Percentiles rank a stretch among this genome's conserved stretches.
phyloP scores from a whole-genome alignment of 306 rosid genomes.

The Quercus glauca region DNA sequence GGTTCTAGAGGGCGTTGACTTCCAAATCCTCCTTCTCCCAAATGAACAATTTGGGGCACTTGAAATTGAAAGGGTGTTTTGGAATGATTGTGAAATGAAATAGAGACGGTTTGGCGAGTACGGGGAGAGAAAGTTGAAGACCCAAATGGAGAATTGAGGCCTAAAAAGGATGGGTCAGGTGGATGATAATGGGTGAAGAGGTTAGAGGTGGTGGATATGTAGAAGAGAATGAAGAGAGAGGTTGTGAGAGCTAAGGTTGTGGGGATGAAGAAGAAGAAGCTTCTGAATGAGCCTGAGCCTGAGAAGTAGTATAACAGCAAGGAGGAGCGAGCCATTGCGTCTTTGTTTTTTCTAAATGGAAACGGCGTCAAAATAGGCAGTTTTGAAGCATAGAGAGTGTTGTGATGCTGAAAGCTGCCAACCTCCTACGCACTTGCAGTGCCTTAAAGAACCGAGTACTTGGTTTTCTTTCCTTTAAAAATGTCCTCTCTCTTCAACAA shows the following conservation, averaged over 20 bases:
- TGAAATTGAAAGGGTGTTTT: background rate
- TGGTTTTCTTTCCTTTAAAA: no score
- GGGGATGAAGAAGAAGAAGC: slow-evolving; percentile 50
- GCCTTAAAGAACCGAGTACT: no score
- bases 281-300: slow-evolving; percentile 19
- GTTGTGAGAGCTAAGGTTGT: slow-evolving; percentile 49
- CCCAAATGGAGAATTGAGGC: slow-evolving; percentile 5
- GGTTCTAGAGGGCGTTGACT: slow-evolving; percentile 32
- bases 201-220: slow-evolving; percentile 48
- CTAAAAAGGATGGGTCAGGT: slow-evolving; percentile 14
- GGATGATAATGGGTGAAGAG: slow-evolving; percentile 27
- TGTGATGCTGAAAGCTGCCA: no score
- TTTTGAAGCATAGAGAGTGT: no score
- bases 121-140: background rate
- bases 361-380: no score
- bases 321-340: slow-evolving; percentile 40
- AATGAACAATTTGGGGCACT: slow-evolving; percentile 10
- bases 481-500: no score
- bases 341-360: no score
- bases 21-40: background rate
- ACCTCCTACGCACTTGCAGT: no score
- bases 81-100: slow-evolving; percentile 21
- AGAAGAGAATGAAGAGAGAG: slow-evolving; percentile 43
- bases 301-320: slow-evolving; percentile 19
- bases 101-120: background rate